Conservation (phyloP, 331 rosid genomes). For the Ulmus americana region DNA sequence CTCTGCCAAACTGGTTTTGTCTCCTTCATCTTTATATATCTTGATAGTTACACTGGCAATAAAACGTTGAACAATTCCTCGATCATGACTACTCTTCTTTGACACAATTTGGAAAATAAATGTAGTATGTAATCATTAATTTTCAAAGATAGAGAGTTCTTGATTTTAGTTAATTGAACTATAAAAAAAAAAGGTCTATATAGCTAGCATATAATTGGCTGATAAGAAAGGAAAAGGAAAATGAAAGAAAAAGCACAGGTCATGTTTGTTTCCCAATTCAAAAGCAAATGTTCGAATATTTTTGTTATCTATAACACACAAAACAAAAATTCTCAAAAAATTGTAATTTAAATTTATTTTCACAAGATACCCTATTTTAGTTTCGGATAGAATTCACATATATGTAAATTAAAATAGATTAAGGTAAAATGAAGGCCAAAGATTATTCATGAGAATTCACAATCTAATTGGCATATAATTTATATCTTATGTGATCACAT, state of each 20-base stretch:
- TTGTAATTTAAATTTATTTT: too few species aligned
- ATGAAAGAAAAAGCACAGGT: too few species aligned
- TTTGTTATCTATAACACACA: neutral
- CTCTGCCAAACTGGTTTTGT: conserved; percentile 9
- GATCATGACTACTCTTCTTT: conserved; percentile 17
- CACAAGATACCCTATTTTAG: neutral
- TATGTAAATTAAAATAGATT: too few species aligned
- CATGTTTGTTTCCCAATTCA: neutral
- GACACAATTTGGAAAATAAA: conserved; percentile 1
- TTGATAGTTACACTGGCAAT: conserved; percentile 23
- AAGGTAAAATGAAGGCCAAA: too few species aligned
- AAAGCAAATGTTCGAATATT: neutral
- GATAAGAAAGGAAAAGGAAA: too few species aligned
- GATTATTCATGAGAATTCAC: neutral
- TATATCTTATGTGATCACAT: neutral
- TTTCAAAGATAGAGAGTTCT: too few species aligned
- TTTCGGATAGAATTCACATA: too few species aligned
- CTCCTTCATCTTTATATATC: conserved; percentile 5
- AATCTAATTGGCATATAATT: neutral
- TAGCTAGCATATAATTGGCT: too few species aligned
- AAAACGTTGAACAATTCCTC: conserved; percentile 13
- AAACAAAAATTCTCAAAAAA: neutral
- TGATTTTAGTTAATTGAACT: too few species aligned
- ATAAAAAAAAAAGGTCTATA: too few species aligned
- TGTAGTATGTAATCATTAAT: too few species aligned